Conservation (phyloP, 768 basidiomycete species). For the Strobilomyces confusus region DNA sequence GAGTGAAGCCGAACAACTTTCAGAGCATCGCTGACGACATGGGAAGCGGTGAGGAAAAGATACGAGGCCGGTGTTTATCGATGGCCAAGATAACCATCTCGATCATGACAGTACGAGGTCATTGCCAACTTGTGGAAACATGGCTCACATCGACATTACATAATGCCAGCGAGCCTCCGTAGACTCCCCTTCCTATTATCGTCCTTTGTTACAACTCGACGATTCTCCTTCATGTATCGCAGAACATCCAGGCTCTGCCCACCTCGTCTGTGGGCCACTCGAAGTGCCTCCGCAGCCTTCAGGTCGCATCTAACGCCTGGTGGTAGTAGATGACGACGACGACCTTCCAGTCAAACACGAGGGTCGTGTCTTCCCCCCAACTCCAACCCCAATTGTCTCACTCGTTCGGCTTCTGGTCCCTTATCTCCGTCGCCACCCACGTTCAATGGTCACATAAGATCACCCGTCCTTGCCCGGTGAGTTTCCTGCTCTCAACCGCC, state of each 20-base stretch:
- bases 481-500: background rate
- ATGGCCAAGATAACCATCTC: background rate
- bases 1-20: background rate
- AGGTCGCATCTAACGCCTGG: slow-evolving; percentile 7
- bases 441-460: slow-evolving; percentile 27
- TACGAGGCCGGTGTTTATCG: background rate
- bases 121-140: background rate
- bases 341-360: slow-evolving; percentile 26
- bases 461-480: slow-evolving; percentile 32
- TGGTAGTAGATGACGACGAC: slow-evolving; percentile 19
- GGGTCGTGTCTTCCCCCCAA: slow-evolving; percentile 16
- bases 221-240: slow-evolving; percentile 23
- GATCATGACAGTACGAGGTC: background rate
- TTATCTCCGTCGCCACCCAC: slow-evolving; percentile 14
- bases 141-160: slow-evolving; percentile 3
- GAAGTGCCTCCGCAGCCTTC: slow-evolving; percentile 10
- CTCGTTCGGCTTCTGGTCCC: slow-evolving; percentile 7
- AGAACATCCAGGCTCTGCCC: slow-evolving; percentile 8
- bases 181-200: slow-evolving; percentile 20
- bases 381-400: slow-evolving; percentile 15
- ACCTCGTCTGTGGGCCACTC: slow-evolving; percentile 7
- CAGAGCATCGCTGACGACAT: background rate
- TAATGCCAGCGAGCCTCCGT: background rate
- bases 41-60: background rate
- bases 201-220: slow-evolving; percentile 32